A percentile compares a stretch with the other conserved stretches of the same genome.
Evolutionary conservation across 805 yeast species (phyloP).

Genomic region (Saitoella complicata): DNA sequence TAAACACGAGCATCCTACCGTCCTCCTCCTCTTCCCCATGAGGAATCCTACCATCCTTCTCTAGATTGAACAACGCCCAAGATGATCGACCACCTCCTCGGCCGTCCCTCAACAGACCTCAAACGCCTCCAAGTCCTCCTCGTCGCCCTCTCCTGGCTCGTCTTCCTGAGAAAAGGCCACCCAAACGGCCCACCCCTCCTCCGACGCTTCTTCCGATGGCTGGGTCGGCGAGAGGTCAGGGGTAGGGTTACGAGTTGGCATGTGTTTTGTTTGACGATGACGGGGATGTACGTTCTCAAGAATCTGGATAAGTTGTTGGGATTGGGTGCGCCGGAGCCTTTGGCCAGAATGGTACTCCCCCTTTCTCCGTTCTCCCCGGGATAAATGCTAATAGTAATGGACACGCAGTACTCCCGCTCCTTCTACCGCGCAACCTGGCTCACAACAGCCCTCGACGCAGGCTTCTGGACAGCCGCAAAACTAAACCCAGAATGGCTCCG

Average conservation of each 20-base stretch:
- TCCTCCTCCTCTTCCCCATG: too few species aligned
- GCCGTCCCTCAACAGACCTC: slow-evolving; percentile 16
- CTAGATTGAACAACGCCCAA: too few species aligned
- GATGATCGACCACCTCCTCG: slow-evolving; percentile 15
- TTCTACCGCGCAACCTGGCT: slow-evolving; percentile 19
- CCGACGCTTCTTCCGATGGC: background rate
- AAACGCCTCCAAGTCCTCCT: slow-evolving; percentile 16
- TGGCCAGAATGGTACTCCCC: slow-evolving; percentile 10
- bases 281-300: slow-evolving; percentile 17
- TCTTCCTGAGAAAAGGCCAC: slow-evolving; percentile 15
- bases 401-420: slow-evolving; percentile 11
- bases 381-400: background rate
- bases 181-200: slow-evolving; percentile 16
- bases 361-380: background rate
- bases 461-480: slow-evolving; percentile 21
- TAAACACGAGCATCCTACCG: too few species aligned
- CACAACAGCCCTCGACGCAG: slow-evolving; percentile 19
- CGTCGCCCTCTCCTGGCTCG: slow-evolving; percentile 15
- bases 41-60: too few species aligned
- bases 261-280: slow-evolving; percentile 16
- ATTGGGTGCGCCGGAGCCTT: slow-evolving; percentile 17
- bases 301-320: slow-evolving; percentile 17
- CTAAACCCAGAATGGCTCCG: slow-evolving; percentile 12
- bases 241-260: slow-evolving; percentile 18
- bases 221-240: slow-evolving; percentile 11